phyloP scores from a whole-genome alignment of 225 moss, liverwort and hornwort genomes.

The Climacium dendroides region DNA sequence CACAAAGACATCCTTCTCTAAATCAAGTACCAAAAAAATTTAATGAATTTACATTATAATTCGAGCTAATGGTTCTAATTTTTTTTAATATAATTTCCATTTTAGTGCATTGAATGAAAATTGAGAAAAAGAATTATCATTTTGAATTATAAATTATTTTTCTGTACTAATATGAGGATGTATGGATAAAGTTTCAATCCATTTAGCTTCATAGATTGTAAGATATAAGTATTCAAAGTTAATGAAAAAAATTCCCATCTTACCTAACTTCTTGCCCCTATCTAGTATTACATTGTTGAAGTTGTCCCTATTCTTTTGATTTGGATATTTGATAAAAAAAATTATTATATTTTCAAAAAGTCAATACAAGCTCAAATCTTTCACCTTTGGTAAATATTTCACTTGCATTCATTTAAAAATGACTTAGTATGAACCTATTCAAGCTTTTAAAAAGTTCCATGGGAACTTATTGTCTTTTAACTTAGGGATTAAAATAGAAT shows the following conservation, averaged over 20 bases:
- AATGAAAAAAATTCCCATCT: too few relatives aligned
- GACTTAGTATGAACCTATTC: neutral
- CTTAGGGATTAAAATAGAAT: neutral
- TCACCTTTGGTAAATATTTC: neutral
- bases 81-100: neutral
- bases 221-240: too few relatives aligned
- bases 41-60: neutral
- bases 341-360: neutral
- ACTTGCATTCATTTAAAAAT: too few relatives aligned
- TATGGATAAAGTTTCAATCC: neutral
- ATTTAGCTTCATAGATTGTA: neutral
- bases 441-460: neutral
- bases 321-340: neutral
- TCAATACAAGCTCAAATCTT: neutral
- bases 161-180: neutral
- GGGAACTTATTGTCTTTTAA: too few relatives aligned
- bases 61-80: neutral
- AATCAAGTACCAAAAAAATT: too few relatives aligned
- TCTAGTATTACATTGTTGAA: neutral
- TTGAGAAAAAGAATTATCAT: neutral
- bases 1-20: too few relatives aligned
- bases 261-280: neutral
- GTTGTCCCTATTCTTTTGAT: neutral
- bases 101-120: neutral
- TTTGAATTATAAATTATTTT: rapidly evolving